Evolutionary conservation across 2,329 filamentous ascomycete species (phyloP).

Genomic region (Truncatella angustata): DNA sequence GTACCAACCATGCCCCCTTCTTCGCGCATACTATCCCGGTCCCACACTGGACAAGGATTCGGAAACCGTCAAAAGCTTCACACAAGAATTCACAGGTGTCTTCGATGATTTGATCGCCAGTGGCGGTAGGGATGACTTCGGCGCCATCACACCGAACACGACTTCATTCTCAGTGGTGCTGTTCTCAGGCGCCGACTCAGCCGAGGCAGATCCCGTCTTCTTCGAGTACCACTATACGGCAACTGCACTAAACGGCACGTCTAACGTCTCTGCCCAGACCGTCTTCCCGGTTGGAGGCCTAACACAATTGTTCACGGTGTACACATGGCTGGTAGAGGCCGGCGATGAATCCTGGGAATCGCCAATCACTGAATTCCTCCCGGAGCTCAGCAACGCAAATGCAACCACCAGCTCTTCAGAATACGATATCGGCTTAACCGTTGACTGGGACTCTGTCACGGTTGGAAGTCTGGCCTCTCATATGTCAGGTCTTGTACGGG

Average conservation of each 20-base stretch:
- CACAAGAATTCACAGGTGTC: conserved; percentile 13
- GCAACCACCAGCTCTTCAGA: background rate
- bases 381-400: conserved; percentile 11
- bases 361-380: conserved; percentile 27
- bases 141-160: conserved; percentile 22
- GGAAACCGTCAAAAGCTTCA: background rate
- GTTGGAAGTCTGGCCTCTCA: conserved; percentile 21
- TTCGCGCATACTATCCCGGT: conserved; percentile 2
- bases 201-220: conserved; percentile 12
- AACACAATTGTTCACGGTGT: conserved; percentile 31
- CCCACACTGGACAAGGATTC: conserved; percentile 3
- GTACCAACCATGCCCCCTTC: conserved; percentile 6
- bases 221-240: conserved; percentile 25
- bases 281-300: conserved; percentile 27
- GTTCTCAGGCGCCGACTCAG: conserved; percentile 15
- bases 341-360: conserved; percentile 26
- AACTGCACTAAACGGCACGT: background rate
- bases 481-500: conserved; percentile 20
- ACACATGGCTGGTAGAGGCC: conserved; percentile 28
- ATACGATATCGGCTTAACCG: conserved; percentile 6
- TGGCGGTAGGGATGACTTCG: conserved; percentile 19
- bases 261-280: conserved; percentile 20
- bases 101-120: conserved; percentile 19
- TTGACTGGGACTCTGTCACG: conserved; percentile 20
- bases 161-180: conserved; percentile 26